These are phyloP conservation scores for Wallacemonas sp. DNA, from an alignment of 208 protist genomes.

Conservation along the genomic window DNA sequence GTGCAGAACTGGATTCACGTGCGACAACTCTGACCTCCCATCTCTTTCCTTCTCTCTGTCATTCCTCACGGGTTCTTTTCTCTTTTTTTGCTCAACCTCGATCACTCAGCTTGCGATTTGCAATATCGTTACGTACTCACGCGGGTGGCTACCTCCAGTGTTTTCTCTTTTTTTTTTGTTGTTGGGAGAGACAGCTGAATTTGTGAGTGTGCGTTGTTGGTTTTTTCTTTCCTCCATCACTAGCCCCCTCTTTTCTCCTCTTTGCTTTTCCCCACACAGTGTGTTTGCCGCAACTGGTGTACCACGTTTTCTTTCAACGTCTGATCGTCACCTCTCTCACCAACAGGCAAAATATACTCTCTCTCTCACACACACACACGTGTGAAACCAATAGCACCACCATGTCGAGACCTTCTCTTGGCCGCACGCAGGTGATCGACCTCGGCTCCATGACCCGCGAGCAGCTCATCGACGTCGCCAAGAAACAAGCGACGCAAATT, in stretches of 20 bases:
- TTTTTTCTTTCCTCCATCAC: neutral
- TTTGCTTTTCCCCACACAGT: too few species aligned
- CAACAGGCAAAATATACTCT: neutral
- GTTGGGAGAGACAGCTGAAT: constrained; percentile 6
- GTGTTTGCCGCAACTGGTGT: too few species aligned
- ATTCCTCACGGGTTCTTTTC: neutral
- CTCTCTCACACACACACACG: neutral
- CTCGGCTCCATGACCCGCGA: constrained; percentile 49
- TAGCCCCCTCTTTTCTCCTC: neutral
- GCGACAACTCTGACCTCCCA: too few species aligned
- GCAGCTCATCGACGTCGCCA: constrained; percentile 62
- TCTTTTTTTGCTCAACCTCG: constrained; percentile 12
- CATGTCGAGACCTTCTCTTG: constrained; percentile 9
- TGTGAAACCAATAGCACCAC: neutral
- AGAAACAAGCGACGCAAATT: constrained; percentile 51
- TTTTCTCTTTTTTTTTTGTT: constrained; percentile 24
- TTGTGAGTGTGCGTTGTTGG: too few species aligned
- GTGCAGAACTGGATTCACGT: too few species aligned
- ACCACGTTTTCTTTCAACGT: too few species aligned
- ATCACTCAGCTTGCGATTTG: too few species aligned
- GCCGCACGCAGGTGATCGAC: constrained; percentile 56
- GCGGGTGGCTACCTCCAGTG: too few species aligned
- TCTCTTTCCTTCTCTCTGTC: constrained; percentile 4
- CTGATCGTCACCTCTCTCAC: too few species aligned
- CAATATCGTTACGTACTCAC: too few species aligned